phyloP scores from a whole-genome alignment of 2,329 filamentous ascomycete genomes.

The Cladosporium sp. region DNA sequence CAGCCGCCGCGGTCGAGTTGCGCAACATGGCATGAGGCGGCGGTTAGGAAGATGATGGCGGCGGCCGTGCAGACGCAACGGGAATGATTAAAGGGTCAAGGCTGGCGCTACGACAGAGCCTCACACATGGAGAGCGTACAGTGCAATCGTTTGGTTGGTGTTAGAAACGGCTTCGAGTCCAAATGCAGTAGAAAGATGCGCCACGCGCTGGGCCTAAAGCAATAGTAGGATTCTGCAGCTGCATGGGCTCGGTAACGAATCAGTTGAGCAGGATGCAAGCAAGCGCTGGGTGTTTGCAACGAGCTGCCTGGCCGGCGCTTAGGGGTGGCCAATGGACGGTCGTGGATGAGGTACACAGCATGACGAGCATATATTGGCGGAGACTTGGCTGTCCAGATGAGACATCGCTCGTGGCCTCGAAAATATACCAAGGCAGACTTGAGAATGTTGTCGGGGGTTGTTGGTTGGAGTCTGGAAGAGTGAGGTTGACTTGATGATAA shows the following conservation, averaged over 20 bases:
- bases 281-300: conserved; percentile 11
- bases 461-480: no score
- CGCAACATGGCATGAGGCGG: conserved; percentile 19
- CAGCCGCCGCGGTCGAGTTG: conserved; percentile 20
- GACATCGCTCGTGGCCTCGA: not conserved
- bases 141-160: conserved; percentile 7
- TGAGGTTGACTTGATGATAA: no score
- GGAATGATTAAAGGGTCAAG: conserved; percentile 23
- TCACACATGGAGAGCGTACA: conserved; percentile 12
- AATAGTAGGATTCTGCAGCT: not conserved
- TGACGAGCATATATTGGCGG: not conserved
- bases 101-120: conserved; percentile 30
- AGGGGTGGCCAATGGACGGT: conserved; percentile 40
- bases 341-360: not conserved
- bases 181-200: conserved; percentile 3
- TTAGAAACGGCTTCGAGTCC: not conserved
- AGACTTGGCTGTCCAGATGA: conserved; percentile 1
- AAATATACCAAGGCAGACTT: no score
- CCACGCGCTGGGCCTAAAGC: conserved; percentile 7
- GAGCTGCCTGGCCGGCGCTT: conserved; percentile 42
- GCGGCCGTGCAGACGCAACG: conserved; percentile 13
- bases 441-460: no score
- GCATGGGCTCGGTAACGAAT: conserved; percentile 8
- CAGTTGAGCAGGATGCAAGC: not conserved
- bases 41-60: conserved; percentile 25